Evolutionary conservation across 2,329 filamentous ascomycete species (phyloP).

Genomic region (Arthrocladium fulminans): DNA sequence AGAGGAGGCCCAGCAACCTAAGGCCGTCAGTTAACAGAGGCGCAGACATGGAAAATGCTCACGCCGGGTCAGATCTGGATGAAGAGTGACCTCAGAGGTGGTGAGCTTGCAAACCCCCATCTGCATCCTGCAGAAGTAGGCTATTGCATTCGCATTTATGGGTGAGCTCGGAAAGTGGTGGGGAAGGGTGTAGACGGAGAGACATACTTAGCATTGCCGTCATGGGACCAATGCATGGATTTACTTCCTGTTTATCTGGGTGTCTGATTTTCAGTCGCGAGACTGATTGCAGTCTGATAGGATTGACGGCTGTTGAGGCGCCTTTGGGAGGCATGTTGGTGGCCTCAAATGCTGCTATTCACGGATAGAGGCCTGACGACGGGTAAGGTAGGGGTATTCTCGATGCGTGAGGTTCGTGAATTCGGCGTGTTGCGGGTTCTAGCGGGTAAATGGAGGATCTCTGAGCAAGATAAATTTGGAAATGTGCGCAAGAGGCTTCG

Average conservation of each 20-base stretch:
- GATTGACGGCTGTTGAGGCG: slow-evolving; percentile 36
- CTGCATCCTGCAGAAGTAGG: too few relatives aligned
- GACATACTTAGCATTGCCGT: slow-evolving; percentile 55
- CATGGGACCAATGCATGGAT: slow-evolving; percentile 60
- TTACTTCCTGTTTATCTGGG: slow-evolving; percentile 53
- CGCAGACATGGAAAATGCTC: background rate
- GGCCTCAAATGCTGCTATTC: background rate
- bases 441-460: too few relatives aligned
- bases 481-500: too few relatives aligned
- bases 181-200: background rate
- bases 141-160: too few relatives aligned
- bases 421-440: too few relatives aligned
- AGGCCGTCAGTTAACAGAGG: background rate
- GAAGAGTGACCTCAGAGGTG: too few relatives aligned
- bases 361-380: background rate
- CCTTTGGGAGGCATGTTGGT: slow-evolving; percentile 36
- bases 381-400: background rate
- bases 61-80: background rate
- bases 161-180: slow-evolving; percentile 5
- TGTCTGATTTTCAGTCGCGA: slow-evolving; percentile 53
- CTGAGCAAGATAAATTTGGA: too few relatives aligned
- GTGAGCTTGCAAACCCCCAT: background rate
- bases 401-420: too few relatives aligned
- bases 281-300: slow-evolving; percentile 40
- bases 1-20: slow-evolving; percentile 42